Conservation (phyloP, 116 monocot genomes). For the Zostera marina region DNA sequence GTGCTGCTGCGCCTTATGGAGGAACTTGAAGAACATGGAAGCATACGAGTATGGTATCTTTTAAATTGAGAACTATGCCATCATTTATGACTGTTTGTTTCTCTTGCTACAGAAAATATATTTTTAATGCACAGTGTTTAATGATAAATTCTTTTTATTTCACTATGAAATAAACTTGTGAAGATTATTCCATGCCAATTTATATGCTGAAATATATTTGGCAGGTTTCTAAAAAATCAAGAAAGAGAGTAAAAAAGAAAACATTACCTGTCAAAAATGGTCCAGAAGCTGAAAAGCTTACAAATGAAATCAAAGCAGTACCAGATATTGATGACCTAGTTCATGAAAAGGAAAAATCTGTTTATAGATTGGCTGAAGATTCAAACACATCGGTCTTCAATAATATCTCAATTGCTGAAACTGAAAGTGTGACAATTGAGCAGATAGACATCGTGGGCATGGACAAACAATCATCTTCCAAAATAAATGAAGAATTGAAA, state of each 20-base stretch:
- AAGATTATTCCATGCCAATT: neutral
- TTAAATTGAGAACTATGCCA: neutral
- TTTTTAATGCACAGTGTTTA: neutral
- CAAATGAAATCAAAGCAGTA: slow-evolving; percentile 6
- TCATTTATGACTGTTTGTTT: neutral
- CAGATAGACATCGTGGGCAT: neutral
- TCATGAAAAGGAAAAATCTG: slow-evolving; percentile 12
- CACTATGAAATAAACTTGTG: neutral
- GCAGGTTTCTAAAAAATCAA: slow-evolving; percentile 74
- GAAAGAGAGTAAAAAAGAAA: slow-evolving; percentile 47
- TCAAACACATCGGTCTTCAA: neutral
- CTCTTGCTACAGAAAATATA: no score
- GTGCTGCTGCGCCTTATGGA: slow-evolving; percentile 75
- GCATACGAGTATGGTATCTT: slow-evolving; percentile 50
- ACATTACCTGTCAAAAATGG: slow-evolving; percentile 12
- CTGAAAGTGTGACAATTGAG: neutral
- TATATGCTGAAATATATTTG: neutral
- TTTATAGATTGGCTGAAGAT: slow-evolving; percentile 12
- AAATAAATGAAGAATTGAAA: neutral
- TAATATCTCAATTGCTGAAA: neutral
- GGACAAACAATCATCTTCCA: neutral
- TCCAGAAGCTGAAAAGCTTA: slow-evolving; percentile 12
- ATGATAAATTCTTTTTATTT: neutral
- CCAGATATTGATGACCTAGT: neutral
- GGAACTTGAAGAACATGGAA: slow-evolving; percentile 68